Evolutionary conservation across 441 rosid genomes (phyloP), one percentile per base, ranked within the genome.

Genomic region (Raphanus hybrid): DNA sequence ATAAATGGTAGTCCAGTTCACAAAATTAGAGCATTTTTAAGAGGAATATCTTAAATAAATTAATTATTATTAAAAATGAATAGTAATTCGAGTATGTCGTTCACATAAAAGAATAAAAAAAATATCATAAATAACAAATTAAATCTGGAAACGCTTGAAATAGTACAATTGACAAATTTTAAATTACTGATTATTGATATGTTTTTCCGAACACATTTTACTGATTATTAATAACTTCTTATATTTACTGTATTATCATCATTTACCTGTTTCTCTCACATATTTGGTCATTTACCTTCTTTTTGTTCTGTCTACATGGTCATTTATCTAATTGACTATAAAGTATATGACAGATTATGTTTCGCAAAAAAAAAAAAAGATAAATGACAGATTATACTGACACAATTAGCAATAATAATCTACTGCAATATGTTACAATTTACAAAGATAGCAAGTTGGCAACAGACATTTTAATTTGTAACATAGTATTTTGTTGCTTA

Each of bases 401-500:
- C 55, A 65, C 10, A 41, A 65, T 11, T 41, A 65, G 69, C 55
- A 65, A 18, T 65, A 23, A 65, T 20, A 20, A 6, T 41, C 34
- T 20, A 20, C 54, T 37, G 23, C 68, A 35, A 26, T 64, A 12
- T 66, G 70, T 26, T 66, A 45, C 12, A 26, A n/a, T 57, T 23
- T 66, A 45, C 12, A 26, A n/a, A 26, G 9, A 64, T 65, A 54
- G 16, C 52, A 39, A 57, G 65, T 6, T 61, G 65, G 18, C 65
- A 67, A 26, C 70, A 67, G 37, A 12, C 58, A 12, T 54, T 52
- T 54, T 15, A 54, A 6, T 54, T 45, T n/a, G 59, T 45, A 23
- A 14, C 70, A 66, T 26, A 67, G 70, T 45, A 12, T 67, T 41
- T 26, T 67, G 59, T 67, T 67, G 37, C 32, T 67, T 26, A 45